Evolutionary conservation across 1,139 yeast species (phyloP), one percentile per base, ranked within the genome.

Genomic region (Geotrichum histeridarum): DNA sequence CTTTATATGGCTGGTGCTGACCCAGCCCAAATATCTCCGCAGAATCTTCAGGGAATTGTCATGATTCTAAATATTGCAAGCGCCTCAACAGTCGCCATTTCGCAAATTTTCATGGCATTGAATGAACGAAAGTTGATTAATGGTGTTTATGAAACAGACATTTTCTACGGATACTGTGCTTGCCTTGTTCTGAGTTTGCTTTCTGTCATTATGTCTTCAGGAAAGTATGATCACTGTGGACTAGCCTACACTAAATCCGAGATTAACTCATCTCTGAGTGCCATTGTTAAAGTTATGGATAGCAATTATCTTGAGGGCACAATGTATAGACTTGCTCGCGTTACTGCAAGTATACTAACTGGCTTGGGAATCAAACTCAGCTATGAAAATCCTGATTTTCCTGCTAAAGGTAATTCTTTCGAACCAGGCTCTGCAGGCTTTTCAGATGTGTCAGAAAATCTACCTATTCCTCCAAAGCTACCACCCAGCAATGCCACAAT

Each of bases 121-220:
- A 47, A 43, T 32, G 41, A 38, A 8, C 31, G 54, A 12, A 44
- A 49, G 9, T 48, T 52, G 18, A 52, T 55, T 1, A 49, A 45
- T 33, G 57, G 57, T 15, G 55, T 55, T 14, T 49, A 36, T 30
- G 54, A 55, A 17, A 52, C 52, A 18, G 57, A 55, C 33, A 52
- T 55, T 39, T 55, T 52, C 18, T 50, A 52, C 30, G 57, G 57
- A n/a, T 55, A 55, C 18, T 55, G 57, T 32, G 51, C 57, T 1
- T 52, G 51, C 27, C 38, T 55, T 18, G 57, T 55, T 9, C 52
- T 55, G 11, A 50, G 55, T 43, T 17, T 55, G 30, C 47, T 51
- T 17, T 55, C 57, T 6, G 54, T 55, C 7, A 47, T 49, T 4
- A 39, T 52, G 15, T 46, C 55, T 8, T 55, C 57, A 1, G 55